These are phyloP conservation scores for Lichtheimia corymbifera DNA, from an alignment of 371 early-diverging fungal species.

Conservation along the genomic window DNA sequence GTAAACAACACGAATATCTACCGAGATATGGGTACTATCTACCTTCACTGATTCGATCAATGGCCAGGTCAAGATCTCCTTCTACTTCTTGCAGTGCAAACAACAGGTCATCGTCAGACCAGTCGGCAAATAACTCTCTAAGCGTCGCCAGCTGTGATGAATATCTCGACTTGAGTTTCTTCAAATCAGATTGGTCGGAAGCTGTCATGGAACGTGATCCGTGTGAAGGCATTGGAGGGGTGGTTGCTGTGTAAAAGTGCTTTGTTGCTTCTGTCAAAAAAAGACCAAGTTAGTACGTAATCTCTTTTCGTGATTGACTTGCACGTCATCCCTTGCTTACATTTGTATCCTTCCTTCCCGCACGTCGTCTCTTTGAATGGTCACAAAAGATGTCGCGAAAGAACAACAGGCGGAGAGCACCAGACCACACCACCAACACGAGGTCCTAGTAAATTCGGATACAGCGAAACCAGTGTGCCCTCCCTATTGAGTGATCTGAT, in stretches of 20 bases:
- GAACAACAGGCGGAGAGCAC: too few species aligned
- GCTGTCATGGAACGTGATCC: conserved; percentile 23
- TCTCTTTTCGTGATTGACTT: too few species aligned
- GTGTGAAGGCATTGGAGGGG: conserved; percentile 18
- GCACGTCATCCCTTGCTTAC: too few species aligned
- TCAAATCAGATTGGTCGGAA: conserved; percentile 65
- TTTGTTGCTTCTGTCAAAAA: too few species aligned
- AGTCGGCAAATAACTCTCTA: conserved; percentile 82
- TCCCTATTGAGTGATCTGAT: too few species aligned
- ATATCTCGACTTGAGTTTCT: conserved; percentile 69
- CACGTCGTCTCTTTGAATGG: too few species aligned
- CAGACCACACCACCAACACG: too few species aligned
- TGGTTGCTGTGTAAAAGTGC: neutral
- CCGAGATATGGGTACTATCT: neutral
- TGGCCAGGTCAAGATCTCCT: conserved; percentile 83
- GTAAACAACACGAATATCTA: conserved; percentile 3
- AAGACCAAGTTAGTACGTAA: too few species aligned
- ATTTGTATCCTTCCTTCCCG: too few species aligned
- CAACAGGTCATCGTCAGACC: conserved; percentile 89
- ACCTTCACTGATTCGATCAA: conserved; percentile 87
- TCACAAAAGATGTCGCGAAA: too few species aligned
- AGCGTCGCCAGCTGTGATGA: conserved; percentile 66
- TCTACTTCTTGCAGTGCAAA: conserved; percentile 80
- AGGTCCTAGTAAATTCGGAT: too few species aligned
- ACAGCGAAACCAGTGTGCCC: too few species aligned